These are phyloP conservation scores for Saccharomyces hybrid DNA, from an alignment of 1,139 yeast species.

Conservation along the genomic window DNA sequence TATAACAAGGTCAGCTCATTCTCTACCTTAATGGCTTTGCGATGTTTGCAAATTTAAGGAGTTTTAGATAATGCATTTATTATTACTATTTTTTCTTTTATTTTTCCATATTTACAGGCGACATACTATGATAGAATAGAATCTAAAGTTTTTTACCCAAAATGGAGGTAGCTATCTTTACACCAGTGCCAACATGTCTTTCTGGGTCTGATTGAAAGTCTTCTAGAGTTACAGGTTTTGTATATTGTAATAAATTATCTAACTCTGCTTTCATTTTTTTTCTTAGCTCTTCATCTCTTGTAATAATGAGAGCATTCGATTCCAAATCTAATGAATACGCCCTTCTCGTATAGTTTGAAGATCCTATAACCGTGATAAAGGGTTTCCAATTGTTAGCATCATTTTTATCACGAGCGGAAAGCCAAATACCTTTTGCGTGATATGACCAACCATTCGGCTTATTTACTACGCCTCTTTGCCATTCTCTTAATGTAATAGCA, in stretches of 20 bases:
- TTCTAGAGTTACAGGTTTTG: slow-evolving; percentile 43
- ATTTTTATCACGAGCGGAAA: slow-evolving; percentile 42
- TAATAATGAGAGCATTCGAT: slow-evolving; percentile 71
- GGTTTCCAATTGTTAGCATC: slow-evolving; percentile 44
- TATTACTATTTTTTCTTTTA: background rate
- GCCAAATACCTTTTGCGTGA: slow-evolving; percentile 98
- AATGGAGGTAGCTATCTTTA: slow-evolving; percentile 55
- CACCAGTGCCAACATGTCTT: slow-evolving; percentile 51
- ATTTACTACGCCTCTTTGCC: slow-evolving; percentile 83
- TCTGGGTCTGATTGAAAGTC: slow-evolving; percentile 58
- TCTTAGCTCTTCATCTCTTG: slow-evolving; percentile 58
- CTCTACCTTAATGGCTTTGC: background rate
- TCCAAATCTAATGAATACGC: slow-evolving; percentile 86
- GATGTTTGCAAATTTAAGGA: background rate
- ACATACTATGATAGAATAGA: background rate
- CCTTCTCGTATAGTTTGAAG: slow-evolving; percentile 87
- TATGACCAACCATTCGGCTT: slow-evolving; percentile 89
- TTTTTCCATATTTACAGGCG: background rate
- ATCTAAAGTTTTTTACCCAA: slow-evolving; percentile 55
- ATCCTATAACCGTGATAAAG: slow-evolving; percentile 74
- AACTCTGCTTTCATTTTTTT: slow-evolving; percentile 54
- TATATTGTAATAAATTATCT: slow-evolving; percentile 48
- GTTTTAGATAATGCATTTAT: background rate
- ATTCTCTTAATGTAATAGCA: slow-evolving; percentile 58
- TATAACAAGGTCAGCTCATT: background rate